Evolutionary conservation across 257 asterid genomes (phyloP).

Genomic region (Ehretia macrophylla): DNA sequence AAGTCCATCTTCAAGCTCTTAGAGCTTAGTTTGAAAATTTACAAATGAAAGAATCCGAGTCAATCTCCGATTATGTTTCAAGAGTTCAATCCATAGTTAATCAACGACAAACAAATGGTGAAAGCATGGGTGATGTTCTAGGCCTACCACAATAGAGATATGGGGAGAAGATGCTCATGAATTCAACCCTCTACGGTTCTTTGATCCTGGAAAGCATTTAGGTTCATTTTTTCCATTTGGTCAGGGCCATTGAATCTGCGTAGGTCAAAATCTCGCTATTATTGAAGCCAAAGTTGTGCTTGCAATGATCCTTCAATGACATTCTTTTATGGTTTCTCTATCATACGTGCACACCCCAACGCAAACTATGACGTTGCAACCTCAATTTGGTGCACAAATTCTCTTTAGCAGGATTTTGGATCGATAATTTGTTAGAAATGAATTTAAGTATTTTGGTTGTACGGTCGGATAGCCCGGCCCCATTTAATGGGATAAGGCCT

Average conservation of each 20-base stretch:
- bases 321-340: slow-evolving; percentile 47
- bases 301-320: slow-evolving; percentile 42
- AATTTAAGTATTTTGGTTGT: too few species aligned
- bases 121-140: too few species aligned
- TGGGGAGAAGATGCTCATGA: slow-evolving; percentile 67
- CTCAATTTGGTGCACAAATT: slow-evolving; percentile 59
- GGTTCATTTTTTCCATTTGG: slow-evolving; percentile 69
- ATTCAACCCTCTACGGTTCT: slow-evolving; percentile 58
- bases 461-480: too few species aligned
- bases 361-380: slow-evolving; percentile 51
- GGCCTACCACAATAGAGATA: too few species aligned
- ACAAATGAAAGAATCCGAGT: too few species aligned
- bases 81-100: too few species aligned
- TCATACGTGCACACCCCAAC: slow-evolving; percentile 68
- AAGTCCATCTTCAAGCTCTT: too few species aligned
- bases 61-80: too few species aligned
- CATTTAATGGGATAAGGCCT: too few species aligned
- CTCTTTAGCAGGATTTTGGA: slow-evolving; percentile 33
- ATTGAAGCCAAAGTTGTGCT: slow-evolving; percentile 57
- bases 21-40: too few species aligned
- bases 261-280: slow-evolving; percentile 68
- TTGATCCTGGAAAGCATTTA: slow-evolving; percentile 38
- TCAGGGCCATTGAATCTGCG: slow-evolving; percentile 58
- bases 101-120: too few species aligned
- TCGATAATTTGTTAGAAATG: background rate